Evolutionary conservation across 495 filamentous ascomycete genomes (phyloP).

Genomic region (Aspergillus ostianus): DNA sequence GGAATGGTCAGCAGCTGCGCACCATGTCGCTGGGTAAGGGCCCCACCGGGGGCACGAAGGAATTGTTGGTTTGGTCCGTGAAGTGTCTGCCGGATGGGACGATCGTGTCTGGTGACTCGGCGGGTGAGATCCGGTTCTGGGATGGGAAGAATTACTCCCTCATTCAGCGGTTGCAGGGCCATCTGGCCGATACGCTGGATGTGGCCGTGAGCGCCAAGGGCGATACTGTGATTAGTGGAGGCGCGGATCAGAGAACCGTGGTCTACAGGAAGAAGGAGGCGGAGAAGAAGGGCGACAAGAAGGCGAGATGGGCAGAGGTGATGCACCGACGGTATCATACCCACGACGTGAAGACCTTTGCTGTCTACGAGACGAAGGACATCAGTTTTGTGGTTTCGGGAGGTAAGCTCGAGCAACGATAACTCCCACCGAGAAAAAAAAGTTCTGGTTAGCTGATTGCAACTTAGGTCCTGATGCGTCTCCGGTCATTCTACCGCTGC

Average conservation of each 20-base stretch:
- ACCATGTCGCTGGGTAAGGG: constrained; percentile 84
- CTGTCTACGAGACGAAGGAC: constrained; percentile 76
- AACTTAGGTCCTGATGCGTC: constrained; percentile 75
- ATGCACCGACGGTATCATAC: constrained; percentile 78
- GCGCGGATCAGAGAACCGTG: constrained; percentile 84
- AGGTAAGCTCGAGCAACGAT: constrained; percentile 52
- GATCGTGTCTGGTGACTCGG: constrained; percentile 92
- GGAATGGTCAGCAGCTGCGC: constrained; percentile 67
- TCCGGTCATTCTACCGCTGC: constrained; percentile 77
- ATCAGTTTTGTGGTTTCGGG: constrained; percentile 89
- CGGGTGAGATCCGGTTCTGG: constrained; percentile 89
- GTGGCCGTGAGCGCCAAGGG: constrained; percentile 78
- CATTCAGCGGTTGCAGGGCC: constrained; percentile 76
- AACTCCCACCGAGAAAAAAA: too few species aligned
- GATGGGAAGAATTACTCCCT: constrained; percentile 88
- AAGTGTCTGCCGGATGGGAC: constrained; percentile 83
- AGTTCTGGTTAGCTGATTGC: constrained; percentile 32
- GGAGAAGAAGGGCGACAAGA: constrained; percentile 57
- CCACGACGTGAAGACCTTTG: constrained; percentile 95
- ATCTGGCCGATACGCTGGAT: constrained; percentile 87
- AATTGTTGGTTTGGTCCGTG: constrained; percentile 88
- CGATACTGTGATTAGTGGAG: constrained; percentile 80
- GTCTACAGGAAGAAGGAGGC: constrained; percentile 61
- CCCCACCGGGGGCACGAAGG: constrained; percentile 70
- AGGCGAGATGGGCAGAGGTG: constrained; percentile 75